Evolutionary conservation across 2,329 filamentous ascomycete species (phyloP).

Genomic region (Alternaria atra): DNA sequence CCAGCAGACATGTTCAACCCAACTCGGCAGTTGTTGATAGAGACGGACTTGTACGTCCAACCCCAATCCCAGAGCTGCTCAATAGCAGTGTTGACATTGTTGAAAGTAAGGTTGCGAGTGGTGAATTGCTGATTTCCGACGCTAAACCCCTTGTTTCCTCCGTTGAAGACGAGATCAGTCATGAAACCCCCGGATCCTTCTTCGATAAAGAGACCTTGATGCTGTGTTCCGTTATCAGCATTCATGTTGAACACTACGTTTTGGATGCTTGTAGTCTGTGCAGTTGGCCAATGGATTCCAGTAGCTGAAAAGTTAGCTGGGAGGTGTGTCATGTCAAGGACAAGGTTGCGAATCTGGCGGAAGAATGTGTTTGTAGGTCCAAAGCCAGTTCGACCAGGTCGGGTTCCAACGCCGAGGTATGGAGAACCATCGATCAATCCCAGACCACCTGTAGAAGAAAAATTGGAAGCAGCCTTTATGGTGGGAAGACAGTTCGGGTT

Average conservation of each 20-base stretch:
- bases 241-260: slow-evolving; percentile 58
- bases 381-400: slow-evolving; percentile 50
- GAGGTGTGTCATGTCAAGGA: slow-evolving; percentile 66
- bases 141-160: slow-evolving; percentile 53
- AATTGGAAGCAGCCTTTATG: slow-evolving; percentile 63
- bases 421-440: slow-evolving; percentile 67
- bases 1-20: slow-evolving; percentile 60
- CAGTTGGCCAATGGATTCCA: slow-evolving; percentile 57
- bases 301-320: slow-evolving; percentile 57
- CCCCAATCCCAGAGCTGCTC: slow-evolving; percentile 69
- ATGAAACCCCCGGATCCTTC: slow-evolving; percentile 58
- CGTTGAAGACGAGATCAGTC: slow-evolving; percentile 56
- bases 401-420: slow-evolving; percentile 52
- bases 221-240: slow-evolving; percentile 54
- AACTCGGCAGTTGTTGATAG: slow-evolving; percentile 61
- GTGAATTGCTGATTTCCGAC: slow-evolving; percentile 64
- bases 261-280: slow-evolving; percentile 57
- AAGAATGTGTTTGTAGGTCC: slow-evolving; percentile 70
- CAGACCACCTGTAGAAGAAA: slow-evolving; percentile 56
- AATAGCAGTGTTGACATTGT: slow-evolving; percentile 62
- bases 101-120: slow-evolving; percentile 64
- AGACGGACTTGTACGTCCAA: slow-evolving; percentile 63
- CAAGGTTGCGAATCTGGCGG: slow-evolving; percentile 71
- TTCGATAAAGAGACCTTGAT: slow-evolving; percentile 57
- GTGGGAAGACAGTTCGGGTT: slow-evolving; percentile 66